Percentiles rank a stretch among this genome's conserved stretches.
Conservation (phyloP, 116 monocot species). For the Posidonia oceanica region DNA sequence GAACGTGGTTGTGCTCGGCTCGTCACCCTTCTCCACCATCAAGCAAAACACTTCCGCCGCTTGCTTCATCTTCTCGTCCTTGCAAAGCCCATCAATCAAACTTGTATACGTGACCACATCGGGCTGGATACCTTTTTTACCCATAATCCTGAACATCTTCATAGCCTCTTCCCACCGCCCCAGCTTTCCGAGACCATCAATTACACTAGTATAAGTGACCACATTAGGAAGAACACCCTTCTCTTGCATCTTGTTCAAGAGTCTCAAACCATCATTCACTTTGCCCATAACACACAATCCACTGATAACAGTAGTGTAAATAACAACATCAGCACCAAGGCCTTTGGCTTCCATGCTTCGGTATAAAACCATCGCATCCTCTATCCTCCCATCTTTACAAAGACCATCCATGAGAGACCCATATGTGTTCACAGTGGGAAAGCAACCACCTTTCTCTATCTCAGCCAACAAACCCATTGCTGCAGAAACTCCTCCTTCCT, state of each 20-base stretch:
- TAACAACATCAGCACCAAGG: conserved; percentile 44
- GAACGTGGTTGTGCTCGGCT: conserved; percentile 46
- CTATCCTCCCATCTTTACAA: conserved; percentile 35
- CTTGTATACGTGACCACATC: conserved; percentile 63
- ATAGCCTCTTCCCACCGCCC: conserved; percentile 41
- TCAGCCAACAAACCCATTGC: conserved; percentile 34
- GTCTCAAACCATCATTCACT: conserved; percentile 29
- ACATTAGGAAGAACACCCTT: conserved; percentile 54
- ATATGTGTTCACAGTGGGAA: conserved; percentile 46
- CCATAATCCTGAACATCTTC: conserved; percentile 52
- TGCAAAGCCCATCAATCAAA: conserved; percentile 64
- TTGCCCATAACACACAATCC: conserved; percentile 41
- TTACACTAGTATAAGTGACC: conserved; percentile 46
- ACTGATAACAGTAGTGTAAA: conserved; percentile 43
- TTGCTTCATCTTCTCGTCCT: conserved; percentile 47
- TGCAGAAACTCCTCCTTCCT: conserved; percentile 17
- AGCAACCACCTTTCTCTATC: conserved; percentile 13
- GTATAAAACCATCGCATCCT: conserved; percentile 44
- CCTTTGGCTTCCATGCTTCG: conserved; percentile 42
- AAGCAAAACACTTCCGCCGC: conserved; percentile 34
- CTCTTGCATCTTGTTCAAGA: conserved; percentile 45
- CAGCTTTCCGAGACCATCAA: conserved; percentile 37
- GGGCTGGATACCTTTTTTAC: conserved; percentile 29
- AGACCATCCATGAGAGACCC: conserved; percentile 36
- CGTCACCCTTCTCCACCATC: conserved; percentile 54